Base-by-base conservation (phyloP, 2,329 filamentous ascomycete genomes). In the Sordariomycetes sp. region DNA sequence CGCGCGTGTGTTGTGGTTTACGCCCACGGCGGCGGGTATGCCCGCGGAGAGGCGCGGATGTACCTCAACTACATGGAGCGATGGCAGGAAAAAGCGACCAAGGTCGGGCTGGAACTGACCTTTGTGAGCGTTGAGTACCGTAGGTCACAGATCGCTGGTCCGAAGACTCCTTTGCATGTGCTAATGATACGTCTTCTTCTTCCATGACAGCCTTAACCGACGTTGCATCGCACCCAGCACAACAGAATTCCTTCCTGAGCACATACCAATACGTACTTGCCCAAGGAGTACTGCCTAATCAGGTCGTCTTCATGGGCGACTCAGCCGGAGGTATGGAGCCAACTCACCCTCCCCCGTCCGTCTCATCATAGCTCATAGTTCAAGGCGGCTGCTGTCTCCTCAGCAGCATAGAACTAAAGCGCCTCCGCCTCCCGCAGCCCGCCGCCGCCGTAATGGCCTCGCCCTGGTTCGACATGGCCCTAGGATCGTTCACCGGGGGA, bases 21-120 rank as follows among this genome's bases (percentile, higher is more conserved):
- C 16, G 11, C 51, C 51, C 51, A 53, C 22, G 51, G 51, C 16
- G 51, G 51, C 24, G 51, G 51, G 22, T 53, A 53, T 53, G 18
- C 51, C 7, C 11, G 51, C 11, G 51, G 51, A 25, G 51, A 53
- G 51, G 51, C 51, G 28, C 22, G 51, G 11, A 53, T 53, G 51
- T 53, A 53, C 22, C 51, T 53, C 22, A 53, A 53, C 51, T 53
- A 53, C 28, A 53, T 53, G 51, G 51, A 53, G 22, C 51, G 51
- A 11, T 53, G 51, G 51, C 11, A 12, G 7, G 25, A 53, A 16
- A 22, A 53, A 16, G 51, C 12, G 20, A 25, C 12, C 7, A 25
- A 53, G 24, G 14, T 16, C 7, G 51, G 51, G 7, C 51, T 53
- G 22, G 51, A 53, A 25, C 28, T 53, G 6, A 53, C 22, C 7